Base-by-base conservation (phyloP, 1,284 basidiomycete species). In the Irpex sp. region DNA sequence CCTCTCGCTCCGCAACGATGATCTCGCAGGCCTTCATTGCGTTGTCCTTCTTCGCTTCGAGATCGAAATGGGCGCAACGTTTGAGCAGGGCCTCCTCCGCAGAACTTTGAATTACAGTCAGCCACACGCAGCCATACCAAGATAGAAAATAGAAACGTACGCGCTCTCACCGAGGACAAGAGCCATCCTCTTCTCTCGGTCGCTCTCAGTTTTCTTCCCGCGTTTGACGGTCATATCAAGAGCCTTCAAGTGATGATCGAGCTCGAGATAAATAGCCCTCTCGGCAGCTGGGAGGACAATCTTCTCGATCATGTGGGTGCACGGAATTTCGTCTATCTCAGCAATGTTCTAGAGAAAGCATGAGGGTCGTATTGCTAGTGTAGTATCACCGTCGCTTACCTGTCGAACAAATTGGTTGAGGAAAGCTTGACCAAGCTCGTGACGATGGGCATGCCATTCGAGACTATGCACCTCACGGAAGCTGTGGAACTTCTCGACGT, bases 301-400 rank as follows among this genome's bases (percentile, higher is more conserved):
- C 44, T 82, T 81, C 70, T 89, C 82, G 54, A 91, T 78, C 65
- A 92, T 81, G 67, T 86, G 85, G 1, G 85, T 84, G 73, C 88
- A 94, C 1, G 92, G 91, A 65, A 98, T 96, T 75, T 98, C 96
- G 66, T 96, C 95, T 61, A 98, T 98, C 78, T 98, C 96, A 5
- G 96, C 95, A 62, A 97, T 89, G 73, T 98, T 98, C 88, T 97
- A 70, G 11, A 66, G 61, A 56, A 36, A 36, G 11, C 11, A 6
- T 56, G 7, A 56, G 54, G 2, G 11, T 13, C 11, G 7, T 4
- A n/a, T 9, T 37, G 5, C 13, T 1, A 6, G 31, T 34, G 6
- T 34, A 34, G 31, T 34, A 34, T 2, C 31, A 34, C 38, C 17
- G 8, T 36, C n/a, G 73, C 82, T 47, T 68, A 91, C 91, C 81